These are phyloP conservation scores for Beauveria australis DNA, from an alignment of 2,329 filamentous ascomycete species.

Conservation along the genomic window DNA sequence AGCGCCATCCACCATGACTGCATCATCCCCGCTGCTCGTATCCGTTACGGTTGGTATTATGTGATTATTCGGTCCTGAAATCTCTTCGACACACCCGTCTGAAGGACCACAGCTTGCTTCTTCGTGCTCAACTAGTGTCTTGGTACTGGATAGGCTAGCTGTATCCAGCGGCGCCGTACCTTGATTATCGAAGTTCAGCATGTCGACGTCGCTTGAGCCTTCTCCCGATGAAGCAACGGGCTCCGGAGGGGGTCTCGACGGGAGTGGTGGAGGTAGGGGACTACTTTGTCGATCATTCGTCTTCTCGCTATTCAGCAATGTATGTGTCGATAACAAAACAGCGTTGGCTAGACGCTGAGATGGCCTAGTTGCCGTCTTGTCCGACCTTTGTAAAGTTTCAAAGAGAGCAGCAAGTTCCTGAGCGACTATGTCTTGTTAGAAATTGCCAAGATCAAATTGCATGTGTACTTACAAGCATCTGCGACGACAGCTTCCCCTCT, in stretches of 20 bases:
- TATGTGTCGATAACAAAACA: slow-evolving; percentile 54
- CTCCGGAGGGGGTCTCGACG: slow-evolving; percentile 36
- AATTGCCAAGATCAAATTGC: slow-evolving; percentile 31
- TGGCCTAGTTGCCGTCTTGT: slow-evolving; percentile 56
- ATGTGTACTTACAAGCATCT: slow-evolving; percentile 62
- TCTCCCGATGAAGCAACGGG: slow-evolving; percentile 21
- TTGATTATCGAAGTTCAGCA: slow-evolving; percentile 26
- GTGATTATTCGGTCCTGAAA: slow-evolving; percentile 15
- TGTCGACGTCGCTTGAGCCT: slow-evolving; percentile 24
- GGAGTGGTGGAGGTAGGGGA: slow-evolving; percentile 39
- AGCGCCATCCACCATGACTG: slow-evolving; percentile 17
- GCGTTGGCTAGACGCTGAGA: slow-evolving; percentile 71
- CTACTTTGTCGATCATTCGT: slow-evolving; percentile 17
- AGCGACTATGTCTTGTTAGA: slow-evolving; percentile 49
- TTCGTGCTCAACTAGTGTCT: slow-evolving; percentile 40
- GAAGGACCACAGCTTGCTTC: slow-evolving; percentile 29
- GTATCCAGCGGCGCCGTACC: slow-evolving; percentile 27
- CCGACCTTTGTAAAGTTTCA: slow-evolving; percentile 56
- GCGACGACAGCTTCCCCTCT: slow-evolving; percentile 54
- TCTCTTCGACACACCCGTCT: slow-evolving; percentile 25
- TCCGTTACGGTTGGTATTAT: slow-evolving; percentile 10
- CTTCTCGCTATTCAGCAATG: slow-evolving; percentile 26
- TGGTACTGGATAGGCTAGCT: slow-evolving; percentile 41
- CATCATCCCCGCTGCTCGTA: slow-evolving; percentile 12
- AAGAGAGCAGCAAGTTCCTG: slow-evolving; percentile 66